A percentile compares a stretch with the other conserved stretches of the same genome.
phyloP scores from a whole-genome alignment of 257 asterid species.

The Cordia subcordata region DNA sequence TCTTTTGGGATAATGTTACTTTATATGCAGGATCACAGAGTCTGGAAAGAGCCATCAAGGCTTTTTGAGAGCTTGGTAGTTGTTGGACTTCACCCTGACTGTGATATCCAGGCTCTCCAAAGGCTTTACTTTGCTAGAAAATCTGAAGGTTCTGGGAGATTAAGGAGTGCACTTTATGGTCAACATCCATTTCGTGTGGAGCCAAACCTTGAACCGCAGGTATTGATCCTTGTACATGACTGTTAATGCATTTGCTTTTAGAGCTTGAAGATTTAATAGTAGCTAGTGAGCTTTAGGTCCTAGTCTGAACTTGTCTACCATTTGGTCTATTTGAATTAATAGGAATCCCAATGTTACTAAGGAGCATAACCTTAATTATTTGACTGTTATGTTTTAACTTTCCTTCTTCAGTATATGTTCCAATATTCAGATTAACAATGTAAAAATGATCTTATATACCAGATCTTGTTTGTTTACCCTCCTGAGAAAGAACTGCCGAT shows the following conservation, averaged over 20 bases:
- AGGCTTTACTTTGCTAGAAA: constrained; percentile 73
- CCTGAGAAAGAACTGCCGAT: constrained; percentile 95
- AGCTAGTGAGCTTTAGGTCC: neutral
- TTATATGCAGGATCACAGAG: constrained; percentile 80
- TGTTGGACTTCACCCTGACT: constrained; percentile 89
- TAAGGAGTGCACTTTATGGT: constrained; percentile 68
- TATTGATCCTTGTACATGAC: constrained; percentile 14
- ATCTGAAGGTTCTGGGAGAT: constrained; percentile 80
- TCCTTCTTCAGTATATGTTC: no score
- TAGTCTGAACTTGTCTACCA: neutral
- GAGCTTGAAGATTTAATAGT: neutral
- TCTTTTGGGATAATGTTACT: constrained; percentile 13
- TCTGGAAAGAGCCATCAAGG: constrained; percentile 85
- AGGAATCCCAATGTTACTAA: no score
- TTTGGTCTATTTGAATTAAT: constrained; percentile 2
- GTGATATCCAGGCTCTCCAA: constrained; percentile 89
- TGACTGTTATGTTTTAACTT: no score
- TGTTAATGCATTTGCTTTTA: neutral
- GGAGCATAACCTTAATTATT: no score
- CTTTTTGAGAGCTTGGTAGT: constrained; percentile 96
- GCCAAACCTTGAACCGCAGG: constrained; percentile 99
- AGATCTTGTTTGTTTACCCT: constrained; percentile 98
- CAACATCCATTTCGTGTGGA: constrained; percentile 79
- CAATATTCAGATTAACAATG: neutral
- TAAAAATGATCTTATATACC: constrained; percentile 23